Evolutionary conservation across 768 basidiomycete species (phyloP).

Genomic region (Phanerochaete carnosa): DNA sequence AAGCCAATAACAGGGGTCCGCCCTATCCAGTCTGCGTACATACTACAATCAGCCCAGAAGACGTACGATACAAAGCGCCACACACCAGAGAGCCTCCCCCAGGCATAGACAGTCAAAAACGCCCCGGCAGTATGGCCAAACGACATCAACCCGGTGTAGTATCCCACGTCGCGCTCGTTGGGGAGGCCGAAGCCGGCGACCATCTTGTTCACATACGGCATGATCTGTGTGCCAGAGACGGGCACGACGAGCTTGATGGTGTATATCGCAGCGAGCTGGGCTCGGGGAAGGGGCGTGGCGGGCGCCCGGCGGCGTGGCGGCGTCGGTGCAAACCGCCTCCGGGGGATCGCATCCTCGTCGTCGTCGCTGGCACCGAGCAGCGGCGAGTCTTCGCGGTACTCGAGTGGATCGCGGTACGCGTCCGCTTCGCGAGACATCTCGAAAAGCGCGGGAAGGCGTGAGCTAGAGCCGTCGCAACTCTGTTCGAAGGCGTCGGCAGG

Average conservation of each 20-base stretch:
- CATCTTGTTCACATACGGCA: slow-evolving; percentile 68
- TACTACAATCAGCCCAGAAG: neutral
- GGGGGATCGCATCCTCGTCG: neutral
- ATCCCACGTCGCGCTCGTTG: slow-evolving; percentile 55
- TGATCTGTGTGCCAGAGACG: slow-evolving; percentile 52
- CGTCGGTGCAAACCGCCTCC: neutral
- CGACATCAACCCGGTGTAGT: slow-evolving; percentile 57
- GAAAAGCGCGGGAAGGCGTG: neutral
- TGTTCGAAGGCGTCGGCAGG: neutral
- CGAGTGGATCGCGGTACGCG: neutral
- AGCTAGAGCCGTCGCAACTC: neutral
- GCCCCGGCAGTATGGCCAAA: slow-evolving; percentile 2
- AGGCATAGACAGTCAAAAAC: slow-evolving; percentile 48
- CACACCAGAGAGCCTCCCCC: slow-evolving; percentile 50
- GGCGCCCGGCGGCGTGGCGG: neutral
- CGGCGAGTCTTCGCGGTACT: neutral
- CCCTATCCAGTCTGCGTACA: slow-evolving; percentile 49
- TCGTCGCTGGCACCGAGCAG: neutral
- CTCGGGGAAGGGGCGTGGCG: slow-evolving; percentile 48
- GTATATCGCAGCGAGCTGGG: slow-evolving; percentile 53
- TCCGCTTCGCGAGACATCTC: neutral
- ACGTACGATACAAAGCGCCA: neutral
- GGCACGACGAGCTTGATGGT: slow-evolving; percentile 57
- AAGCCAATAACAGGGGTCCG: slow-evolving; percentile 58
- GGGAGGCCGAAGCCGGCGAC: slow-evolving; percentile 51